Percentiles rank a stretch among this genome's conserved stretches.
phyloP scores from a whole-genome alignment of 2,329 filamentous ascomycete genomes.

The Berkeleyomyces rouxiae region DNA sequence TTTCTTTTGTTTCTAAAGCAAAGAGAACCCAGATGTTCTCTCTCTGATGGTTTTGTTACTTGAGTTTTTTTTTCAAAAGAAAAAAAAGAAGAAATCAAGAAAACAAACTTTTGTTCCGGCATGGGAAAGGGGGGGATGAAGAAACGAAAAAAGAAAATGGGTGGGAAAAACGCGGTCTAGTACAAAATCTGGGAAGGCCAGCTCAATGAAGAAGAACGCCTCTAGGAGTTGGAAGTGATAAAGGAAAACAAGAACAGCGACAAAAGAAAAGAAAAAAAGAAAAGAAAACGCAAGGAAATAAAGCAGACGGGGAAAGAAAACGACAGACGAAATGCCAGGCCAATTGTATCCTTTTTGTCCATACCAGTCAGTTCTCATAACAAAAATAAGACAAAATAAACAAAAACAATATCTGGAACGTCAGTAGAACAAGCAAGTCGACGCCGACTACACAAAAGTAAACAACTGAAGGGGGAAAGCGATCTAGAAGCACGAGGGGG shows the following conservation, averaged over 20 bases:
- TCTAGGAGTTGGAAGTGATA: background rate
- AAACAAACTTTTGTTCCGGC: background rate
- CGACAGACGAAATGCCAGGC: background rate
- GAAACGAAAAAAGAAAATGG: background rate
- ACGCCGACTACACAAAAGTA: background rate
- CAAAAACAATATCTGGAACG: background rate
- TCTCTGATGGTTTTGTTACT: background rate
- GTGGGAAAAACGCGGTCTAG: background rate
- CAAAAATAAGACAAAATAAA: slow-evolving; percentile 1
- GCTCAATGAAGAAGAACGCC: slow-evolving; percentile 1
- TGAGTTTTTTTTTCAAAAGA: background rate
- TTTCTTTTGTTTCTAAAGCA: background rate
- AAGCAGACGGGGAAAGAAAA: background rate
- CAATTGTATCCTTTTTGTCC: slow-evolving; percentile 3
- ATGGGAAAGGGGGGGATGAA: background rate
- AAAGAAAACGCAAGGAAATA: background rate
- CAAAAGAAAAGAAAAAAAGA: background rate
- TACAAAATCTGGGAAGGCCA: slow-evolving; percentile 1
- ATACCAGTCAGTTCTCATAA: slow-evolving; percentile 3
- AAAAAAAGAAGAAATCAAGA: background rate
- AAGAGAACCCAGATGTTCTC: background rate
- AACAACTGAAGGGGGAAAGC: background rate
- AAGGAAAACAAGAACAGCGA: background rate
- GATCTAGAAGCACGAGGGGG: background rate
- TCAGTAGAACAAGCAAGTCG: background rate